phyloP scores from a whole-genome alignment of 768 basidiomycete genomes.

The Lactifluus subvellereus region DNA sequence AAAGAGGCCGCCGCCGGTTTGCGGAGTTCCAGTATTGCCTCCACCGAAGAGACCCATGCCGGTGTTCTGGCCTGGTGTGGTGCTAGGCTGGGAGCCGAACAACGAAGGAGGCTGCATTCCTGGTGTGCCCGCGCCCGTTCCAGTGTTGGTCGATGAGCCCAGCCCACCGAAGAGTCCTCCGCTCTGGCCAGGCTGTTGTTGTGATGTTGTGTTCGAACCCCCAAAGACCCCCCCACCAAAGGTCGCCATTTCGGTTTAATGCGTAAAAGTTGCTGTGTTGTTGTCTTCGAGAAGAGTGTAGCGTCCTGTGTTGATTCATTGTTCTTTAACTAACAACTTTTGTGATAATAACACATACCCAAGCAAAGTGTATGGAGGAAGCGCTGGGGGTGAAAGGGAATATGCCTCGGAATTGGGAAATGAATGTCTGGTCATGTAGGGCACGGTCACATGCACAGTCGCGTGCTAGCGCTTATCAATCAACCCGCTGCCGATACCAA shows the following conservation, averaged over 20 bases:
- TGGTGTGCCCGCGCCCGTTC: neutral
- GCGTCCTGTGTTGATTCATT: neutral
- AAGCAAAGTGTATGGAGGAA: neutral
- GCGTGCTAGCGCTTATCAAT: neutral
- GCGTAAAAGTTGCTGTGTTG: neutral
- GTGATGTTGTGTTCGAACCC: slow-evolving; percentile 15
- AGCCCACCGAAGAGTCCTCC: slow-evolving; percentile 20
- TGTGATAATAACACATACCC: slow-evolving; percentile 4
- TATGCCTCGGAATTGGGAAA: neutral
- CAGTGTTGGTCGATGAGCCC: slow-evolving; percentile 7
- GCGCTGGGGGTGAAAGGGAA: neutral
- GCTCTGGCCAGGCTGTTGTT: slow-evolving; percentile 26
- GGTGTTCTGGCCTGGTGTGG: neutral
- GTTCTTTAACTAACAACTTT: neutral
- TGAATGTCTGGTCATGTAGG: neutral
- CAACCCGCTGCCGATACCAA: too few relatives aligned
- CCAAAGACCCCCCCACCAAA: slow-evolving; percentile 24
- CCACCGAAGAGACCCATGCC: slow-evolving; percentile 7
- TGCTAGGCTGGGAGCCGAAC: slow-evolving; percentile 16
- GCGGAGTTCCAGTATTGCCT: slow-evolving; percentile 11
- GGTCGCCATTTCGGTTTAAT: slow-evolving; percentile 15
- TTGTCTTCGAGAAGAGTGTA: neutral
- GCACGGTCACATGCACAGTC: neutral
- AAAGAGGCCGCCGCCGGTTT: slow-evolving; percentile 25
- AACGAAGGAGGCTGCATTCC: neutral